Evolutionary conservation across 2,329 filamentous ascomycete species (phyloP).

Genomic region (Lomentospora prolificans): DNA sequence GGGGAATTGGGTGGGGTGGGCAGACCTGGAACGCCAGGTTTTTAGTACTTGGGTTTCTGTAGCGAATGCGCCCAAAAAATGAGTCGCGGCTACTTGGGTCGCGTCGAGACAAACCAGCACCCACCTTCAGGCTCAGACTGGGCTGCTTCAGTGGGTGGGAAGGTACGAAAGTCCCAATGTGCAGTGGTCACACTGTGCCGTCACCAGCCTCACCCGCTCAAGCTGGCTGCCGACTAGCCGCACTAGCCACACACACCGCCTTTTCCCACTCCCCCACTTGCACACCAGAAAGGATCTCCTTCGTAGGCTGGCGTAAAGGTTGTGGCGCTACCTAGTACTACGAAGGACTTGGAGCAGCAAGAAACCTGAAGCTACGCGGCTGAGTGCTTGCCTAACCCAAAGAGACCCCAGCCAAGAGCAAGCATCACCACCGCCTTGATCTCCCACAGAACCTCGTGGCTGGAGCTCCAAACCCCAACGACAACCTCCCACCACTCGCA

Average conservation of each 20-base stretch:
- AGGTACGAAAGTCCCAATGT: background rate
- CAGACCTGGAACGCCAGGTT: too few species aligned
- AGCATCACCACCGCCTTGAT: conserved; percentile 4
- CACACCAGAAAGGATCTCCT: too few species aligned
- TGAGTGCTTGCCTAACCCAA: conserved; percentile 26
- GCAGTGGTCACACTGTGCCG: too few species aligned
- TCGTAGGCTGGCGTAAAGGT: too few species aligned
- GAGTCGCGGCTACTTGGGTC: too few species aligned
- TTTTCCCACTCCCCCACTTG: background rate
- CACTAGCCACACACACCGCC: background rate
- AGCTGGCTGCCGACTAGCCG: too few species aligned
- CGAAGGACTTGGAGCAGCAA: background rate
- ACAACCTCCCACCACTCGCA: conserved; percentile 6
- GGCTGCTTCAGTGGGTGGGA: background rate
- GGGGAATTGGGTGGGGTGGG: background rate
- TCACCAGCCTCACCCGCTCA: too few species aligned
- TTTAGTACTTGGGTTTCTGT: background rate
- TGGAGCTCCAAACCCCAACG: conserved; percentile 12
- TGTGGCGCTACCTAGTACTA: too few species aligned
- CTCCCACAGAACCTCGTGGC: conserved; percentile 11
- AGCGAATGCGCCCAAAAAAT: background rate
- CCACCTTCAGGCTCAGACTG: background rate
- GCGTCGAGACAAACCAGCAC: background rate
- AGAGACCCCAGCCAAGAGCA: conserved; percentile 8
- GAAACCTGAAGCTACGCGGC: conserved; percentile 10